phyloP scores from a whole-genome alignment of 148 eudicot species.

The Amaranthus cruentus region DNA sequence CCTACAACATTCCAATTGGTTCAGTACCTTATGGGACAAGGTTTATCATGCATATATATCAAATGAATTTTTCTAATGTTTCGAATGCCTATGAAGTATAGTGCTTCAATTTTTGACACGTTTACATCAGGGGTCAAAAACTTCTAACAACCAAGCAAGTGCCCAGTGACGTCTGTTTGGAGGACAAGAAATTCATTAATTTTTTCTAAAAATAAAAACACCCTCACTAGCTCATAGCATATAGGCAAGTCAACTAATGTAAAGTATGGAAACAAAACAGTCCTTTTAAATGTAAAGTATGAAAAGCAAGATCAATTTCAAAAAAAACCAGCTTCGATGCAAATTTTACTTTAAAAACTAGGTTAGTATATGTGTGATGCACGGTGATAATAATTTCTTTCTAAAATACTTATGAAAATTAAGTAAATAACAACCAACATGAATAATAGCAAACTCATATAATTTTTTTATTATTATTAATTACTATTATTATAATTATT shows the following conservation, averaged over 20 bases:
- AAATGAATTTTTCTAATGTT: background rate
- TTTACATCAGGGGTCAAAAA: background rate
- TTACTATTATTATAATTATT: no score
- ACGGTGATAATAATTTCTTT: no score
- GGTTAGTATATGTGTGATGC: no score
- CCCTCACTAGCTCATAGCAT: background rate
- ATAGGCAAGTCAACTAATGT: background rate
- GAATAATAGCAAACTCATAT: no score
- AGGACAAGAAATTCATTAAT: background rate
- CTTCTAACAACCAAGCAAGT: background rate
- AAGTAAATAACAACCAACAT: no score
- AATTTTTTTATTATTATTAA: no score
- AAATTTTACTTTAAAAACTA: background rate
- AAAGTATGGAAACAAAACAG: background rate
- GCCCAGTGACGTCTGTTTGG: background rate
- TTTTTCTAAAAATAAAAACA: background rate
- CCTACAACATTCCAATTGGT: slow-evolving; percentile 38
- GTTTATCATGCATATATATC: background rate
- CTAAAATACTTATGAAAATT: no score
- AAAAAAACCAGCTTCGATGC: background rate
- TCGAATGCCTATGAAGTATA: background rate
- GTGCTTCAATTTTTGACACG: background rate
- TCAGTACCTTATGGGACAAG: slow-evolving; percentile 17
- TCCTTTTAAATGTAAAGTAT: background rate
- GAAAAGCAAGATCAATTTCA: background rate